phyloP scores from a whole-genome alignment of 768 basidiomycete genomes.

The Lactarius psammicola region DNA sequence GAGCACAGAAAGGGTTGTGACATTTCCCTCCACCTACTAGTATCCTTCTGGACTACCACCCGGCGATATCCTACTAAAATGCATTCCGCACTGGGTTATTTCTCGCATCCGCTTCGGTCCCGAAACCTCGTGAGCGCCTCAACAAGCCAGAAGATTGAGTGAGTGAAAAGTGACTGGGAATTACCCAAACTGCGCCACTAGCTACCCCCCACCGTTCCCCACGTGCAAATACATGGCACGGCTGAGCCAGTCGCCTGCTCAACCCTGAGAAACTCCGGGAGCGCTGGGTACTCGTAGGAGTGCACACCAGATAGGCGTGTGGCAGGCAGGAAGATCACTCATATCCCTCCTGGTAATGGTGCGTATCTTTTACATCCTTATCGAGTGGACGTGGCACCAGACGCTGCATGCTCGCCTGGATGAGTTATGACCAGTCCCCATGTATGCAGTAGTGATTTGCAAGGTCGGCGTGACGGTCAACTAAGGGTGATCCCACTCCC shows the following conservation, averaged over 20 bases:
- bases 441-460: background rate
- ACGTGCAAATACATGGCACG: background rate
- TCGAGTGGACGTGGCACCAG: conserved; percentile 6
- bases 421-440: background rate
- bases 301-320: background rate
- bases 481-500: conserved; percentile 32
- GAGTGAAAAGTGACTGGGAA: background rate
- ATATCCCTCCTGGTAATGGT: background rate
- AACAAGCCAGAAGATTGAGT: background rate
- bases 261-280: background rate
- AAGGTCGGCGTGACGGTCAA: background rate
- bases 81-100: background rate
- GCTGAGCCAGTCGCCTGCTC: background rate
- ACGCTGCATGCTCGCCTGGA: background rate
- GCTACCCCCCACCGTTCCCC: background rate
- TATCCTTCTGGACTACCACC: background rate
- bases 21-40: background rate
- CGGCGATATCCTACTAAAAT: background rate
- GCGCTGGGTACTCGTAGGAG: too few relatives aligned
- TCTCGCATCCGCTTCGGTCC: background rate
- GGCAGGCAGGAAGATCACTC: background rate
- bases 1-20: background rate
- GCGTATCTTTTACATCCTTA: conserved; percentile 14
- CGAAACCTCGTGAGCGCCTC: background rate
- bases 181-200: background rate